Evolutionary conservation across 768 basidiomycete genomes (phyloP).

Genomic region (Termitomyces sp.): DNA sequence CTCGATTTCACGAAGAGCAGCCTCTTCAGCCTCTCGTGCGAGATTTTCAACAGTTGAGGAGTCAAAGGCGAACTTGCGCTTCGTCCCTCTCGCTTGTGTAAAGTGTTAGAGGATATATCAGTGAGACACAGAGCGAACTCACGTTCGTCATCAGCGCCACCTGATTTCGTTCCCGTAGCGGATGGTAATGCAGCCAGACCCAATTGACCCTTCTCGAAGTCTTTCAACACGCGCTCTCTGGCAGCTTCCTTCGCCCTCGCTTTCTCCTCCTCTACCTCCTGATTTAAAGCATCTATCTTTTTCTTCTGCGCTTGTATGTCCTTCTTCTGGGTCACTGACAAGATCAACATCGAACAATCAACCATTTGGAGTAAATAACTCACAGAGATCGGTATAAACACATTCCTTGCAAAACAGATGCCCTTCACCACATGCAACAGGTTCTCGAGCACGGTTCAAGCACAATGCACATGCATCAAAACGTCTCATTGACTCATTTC

Average conservation of each 20-base stretch:
- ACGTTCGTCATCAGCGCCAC: conserved; percentile 33
- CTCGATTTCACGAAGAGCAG: conserved; percentile 79
- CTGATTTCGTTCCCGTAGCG: conserved; percentile 36
- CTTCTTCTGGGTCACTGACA: conserved; percentile 80
- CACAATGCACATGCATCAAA: conserved; percentile 93
- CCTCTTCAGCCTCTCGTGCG: conserved; percentile 82
- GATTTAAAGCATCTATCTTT: conserved; percentile 67
- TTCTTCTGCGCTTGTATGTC: conserved; percentile 91
- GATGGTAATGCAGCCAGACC: conserved; percentile 51
- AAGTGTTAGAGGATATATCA: neutral
- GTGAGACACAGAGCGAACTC: neutral
- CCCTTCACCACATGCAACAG: conserved; percentile 79
- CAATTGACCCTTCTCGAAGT: conserved; percentile 87
- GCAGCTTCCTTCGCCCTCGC: conserved; percentile 68
- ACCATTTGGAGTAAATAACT: conserved; percentile 21
- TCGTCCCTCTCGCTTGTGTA: neutral
- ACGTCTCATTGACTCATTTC: conserved; percentile 88
- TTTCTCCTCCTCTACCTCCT: conserved; percentile 79
- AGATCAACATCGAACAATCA: conserved; percentile 6
- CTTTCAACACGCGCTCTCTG: conserved; percentile 81
- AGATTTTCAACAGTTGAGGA: conserved; percentile 65
- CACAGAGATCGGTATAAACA: conserved; percentile 79
- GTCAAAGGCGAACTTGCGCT: conserved; percentile 44
- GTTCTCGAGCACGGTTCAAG: conserved; percentile 77
- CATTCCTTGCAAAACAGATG: conserved; percentile 98